phyloP scores from a whole-genome alignment of 306 rosid genomes.

The Abrus precatorius region DNA sequence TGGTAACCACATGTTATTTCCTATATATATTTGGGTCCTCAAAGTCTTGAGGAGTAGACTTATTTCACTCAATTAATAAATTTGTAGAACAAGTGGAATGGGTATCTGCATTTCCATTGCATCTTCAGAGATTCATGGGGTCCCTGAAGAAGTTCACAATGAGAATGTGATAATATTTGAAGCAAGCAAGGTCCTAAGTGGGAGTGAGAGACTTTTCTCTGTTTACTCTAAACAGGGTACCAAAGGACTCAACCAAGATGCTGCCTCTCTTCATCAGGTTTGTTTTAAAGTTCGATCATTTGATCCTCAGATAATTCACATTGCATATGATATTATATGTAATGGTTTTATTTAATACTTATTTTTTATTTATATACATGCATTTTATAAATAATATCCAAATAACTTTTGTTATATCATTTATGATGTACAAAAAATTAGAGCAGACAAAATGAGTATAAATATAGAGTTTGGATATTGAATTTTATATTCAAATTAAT shows the following conservation, averaged over 20 bases:
- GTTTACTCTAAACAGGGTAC: conserved; percentile 65
- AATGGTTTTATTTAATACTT: not conserved
- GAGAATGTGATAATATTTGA: conserved; percentile 49
- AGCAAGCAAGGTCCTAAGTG: conserved; percentile 33
- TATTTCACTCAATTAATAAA: not conserved
- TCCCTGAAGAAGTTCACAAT: conserved; percentile 50
- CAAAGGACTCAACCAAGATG: conserved; percentile 84
- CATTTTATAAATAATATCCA: too few species aligned
- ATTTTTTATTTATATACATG: not conserved
- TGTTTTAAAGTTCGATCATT: conserved; percentile 32
- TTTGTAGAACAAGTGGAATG: conserved; percentile 51
- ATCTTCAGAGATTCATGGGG: conserved; percentile 63
- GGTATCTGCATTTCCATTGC: conserved; percentile 75
- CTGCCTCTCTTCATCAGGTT: conserved; percentile 75
- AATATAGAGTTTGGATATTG: too few species aligned
- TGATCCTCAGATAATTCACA: not conserved
- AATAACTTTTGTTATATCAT: too few species aligned
- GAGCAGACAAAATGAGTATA: too few species aligned
- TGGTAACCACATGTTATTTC: conserved; percentile 33
- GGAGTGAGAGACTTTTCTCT: conserved; percentile 49
- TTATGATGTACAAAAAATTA: too few species aligned
- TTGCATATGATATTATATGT: not conserved
- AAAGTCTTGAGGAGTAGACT: conserved; percentile 5
- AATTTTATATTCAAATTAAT: too few species aligned
- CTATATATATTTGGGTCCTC: conserved; percentile 41